Conservation (phyloP, 805 yeast genomes). For the Saccharomyces mikatae region DNA sequence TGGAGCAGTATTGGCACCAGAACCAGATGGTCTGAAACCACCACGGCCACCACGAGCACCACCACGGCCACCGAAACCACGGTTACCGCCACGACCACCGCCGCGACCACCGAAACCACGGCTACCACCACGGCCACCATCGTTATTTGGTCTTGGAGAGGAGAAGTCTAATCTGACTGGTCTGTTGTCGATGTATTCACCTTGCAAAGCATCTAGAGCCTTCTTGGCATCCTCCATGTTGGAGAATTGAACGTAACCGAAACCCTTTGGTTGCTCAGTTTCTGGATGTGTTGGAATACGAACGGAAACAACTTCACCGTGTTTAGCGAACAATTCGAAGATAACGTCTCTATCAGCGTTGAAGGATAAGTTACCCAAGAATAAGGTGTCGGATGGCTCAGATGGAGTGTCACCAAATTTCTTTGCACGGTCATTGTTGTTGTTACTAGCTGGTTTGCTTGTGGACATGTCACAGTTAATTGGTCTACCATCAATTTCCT, state of each 20-base stretch:
- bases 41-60: constrained; percentile 32
- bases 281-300: constrained; percentile 98
- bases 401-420: constrained; percentile 86
- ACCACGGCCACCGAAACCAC: constrained; percentile 22
- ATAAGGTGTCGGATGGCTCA: constrained; percentile 89
- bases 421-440: constrained; percentile 69
- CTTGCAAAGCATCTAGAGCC: constrained; percentile 81
- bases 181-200: constrained; percentile 84
- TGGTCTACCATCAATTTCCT: constrained; percentile 95
- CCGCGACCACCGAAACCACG: constrained; percentile 36
- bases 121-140: constrained; percentile 37
- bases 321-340: constrained; percentile 61
- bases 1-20: constrained; percentile 63
- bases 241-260: constrained; percentile 92
- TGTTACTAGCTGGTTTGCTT: constrained; percentile 58
- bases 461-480: constrained; percentile 88
- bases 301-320: constrained; percentile 79
- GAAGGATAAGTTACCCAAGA: constrained; percentile 94
- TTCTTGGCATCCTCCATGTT: constrained; percentile 82
- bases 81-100: constrained; percentile 32
- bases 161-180: constrained; percentile 92
- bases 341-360: constrained; percentile 74
- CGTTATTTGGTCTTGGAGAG: constrained; percentile 67
- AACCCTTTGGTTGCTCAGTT: constrained; percentile 97
- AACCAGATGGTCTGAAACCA: constrained; percentile 35